phyloP scores from a whole-genome alignment of 1,284 basidiomycete genomes.

The Rhizopogon hawkerae region DNA sequence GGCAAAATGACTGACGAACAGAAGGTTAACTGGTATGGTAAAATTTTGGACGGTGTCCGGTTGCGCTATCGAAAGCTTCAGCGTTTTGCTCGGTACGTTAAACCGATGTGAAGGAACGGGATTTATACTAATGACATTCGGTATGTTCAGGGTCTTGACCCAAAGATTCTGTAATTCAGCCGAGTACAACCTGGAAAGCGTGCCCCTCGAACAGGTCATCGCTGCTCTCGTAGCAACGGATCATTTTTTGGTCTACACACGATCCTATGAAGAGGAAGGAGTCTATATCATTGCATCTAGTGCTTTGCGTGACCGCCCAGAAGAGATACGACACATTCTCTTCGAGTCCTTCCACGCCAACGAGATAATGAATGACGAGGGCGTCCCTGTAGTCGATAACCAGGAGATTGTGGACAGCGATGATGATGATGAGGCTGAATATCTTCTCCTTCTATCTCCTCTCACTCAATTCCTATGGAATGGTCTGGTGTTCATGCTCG shows the following conservation, averaged over 20 bases:
- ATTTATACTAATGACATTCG: slow-evolving; percentile 9
- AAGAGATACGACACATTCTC: slow-evolving; percentile 75
- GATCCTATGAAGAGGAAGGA: slow-evolving; percentile 82
- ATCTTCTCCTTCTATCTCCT: slow-evolving; percentile 85
- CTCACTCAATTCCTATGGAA: slow-evolving; percentile 90
- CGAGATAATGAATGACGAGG: slow-evolving; percentile 51
- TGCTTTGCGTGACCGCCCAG: slow-evolving; percentile 76
- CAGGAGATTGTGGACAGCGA: slow-evolving; percentile 42
- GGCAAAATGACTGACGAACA: slow-evolving; percentile 70
- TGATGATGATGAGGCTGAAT: slow-evolving; percentile 52
- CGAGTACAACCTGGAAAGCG: slow-evolving; percentile 81
- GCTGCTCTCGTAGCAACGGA: slow-evolving; percentile 76
- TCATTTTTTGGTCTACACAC: slow-evolving; percentile 93
- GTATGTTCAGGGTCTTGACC: slow-evolving; percentile 52
- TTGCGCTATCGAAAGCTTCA: slow-evolving; percentile 91
- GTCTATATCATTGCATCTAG: slow-evolving; percentile 90
- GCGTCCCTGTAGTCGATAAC: slow-evolving; percentile 41
- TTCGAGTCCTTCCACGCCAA: slow-evolving; percentile 77
- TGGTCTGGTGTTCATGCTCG: slow-evolving; percentile 74
- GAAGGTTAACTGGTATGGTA: slow-evolving; percentile 83
- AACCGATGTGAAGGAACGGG: slow-evolving; percentile 1
- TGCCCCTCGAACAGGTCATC: slow-evolving; percentile 79
- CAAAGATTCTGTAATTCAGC: slow-evolving; percentile 93
- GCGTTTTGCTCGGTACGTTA: slow-evolving; percentile 75
- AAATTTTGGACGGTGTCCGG: slow-evolving; percentile 89